Evolutionary conservation across 208 protist species (phyloP), one percentile per base, ranked within the genome.

Genomic region (Borovskyia barvae): DNA sequence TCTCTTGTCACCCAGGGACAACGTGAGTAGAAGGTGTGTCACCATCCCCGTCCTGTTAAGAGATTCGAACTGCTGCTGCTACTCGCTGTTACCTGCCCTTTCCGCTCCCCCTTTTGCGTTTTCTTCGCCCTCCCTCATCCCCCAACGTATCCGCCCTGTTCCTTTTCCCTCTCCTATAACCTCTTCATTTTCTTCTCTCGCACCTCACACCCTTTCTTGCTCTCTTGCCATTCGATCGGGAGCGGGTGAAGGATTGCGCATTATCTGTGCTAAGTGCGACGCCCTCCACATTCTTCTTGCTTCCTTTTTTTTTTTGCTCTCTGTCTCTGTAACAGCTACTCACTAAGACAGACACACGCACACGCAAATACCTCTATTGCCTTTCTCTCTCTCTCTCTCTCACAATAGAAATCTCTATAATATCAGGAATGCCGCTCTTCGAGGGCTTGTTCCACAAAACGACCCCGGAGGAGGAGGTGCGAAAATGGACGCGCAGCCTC

Each of bases 381-480:
- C 14, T n/a, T 55, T 7, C 19, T 25, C 22, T 39, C 5, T 40
- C 22, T 48, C n/a, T 45, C 35, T 39, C 29, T 47, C 22, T 43
- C 14, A 29, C 19, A 57, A 26, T 15, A 50, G 22, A 46, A 5
- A 48, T 11, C 1, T 39, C 15, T 33, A 28, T 2, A 42, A 59
- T 39, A 22, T 47, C 8, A 19, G 26, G 22, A n/a, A 85, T 91
- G 74, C 55, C 57, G 26, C 33, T 35, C 1, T 74, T 94, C 41
- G 72, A 70, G 20, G 73, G 59, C 5, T 41, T 92, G 14, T 94
- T 94, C 42, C 68, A 76, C 57, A 63, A 63, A 46, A 68, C 66
- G 50, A 82, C 63, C 1, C 84, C 90, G 1, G 82, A 93, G 59
- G 83, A 94, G 57, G 68, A 87, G 61, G 82, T 80, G 35, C 80